phyloP scores from a whole-genome alignment of 1,284 basidiomycete species.

The Coniferiporia sulphurascens region DNA sequence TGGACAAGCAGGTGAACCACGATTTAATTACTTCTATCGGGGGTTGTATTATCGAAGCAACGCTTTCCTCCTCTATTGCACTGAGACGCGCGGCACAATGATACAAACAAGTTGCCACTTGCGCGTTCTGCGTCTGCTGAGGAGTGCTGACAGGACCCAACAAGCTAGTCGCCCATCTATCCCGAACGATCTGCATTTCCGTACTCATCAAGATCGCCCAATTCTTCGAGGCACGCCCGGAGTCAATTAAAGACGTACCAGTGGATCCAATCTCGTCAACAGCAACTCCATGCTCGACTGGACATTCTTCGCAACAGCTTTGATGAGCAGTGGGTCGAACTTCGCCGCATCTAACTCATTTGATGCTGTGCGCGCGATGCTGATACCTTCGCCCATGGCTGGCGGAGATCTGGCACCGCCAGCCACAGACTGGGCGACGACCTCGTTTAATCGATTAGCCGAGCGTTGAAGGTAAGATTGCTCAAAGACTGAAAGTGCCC shows the following conservation, averaged over 20 bases:
- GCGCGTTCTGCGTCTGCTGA: constrained; percentile 73
- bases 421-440: constrained; percentile 67
- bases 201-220: background rate
- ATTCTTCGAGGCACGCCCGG: background rate
- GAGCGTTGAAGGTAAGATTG: constrained; percentile 81
- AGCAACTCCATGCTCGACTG: constrained; percentile 64
- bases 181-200: constrained; percentile 55
- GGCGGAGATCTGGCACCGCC: constrained; percentile 67
- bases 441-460: constrained; percentile 75
- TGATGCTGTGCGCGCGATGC: constrained; percentile 68
- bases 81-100: constrained; percentile 70
- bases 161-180: constrained; percentile 73
- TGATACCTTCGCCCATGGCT: constrained; percentile 69
- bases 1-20: background rate
- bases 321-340: constrained; percentile 86
- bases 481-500: constrained; percentile 80
- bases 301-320: constrained; percentile 71
- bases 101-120: constrained; percentile 74
- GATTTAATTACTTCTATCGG: constrained; percentile 49
- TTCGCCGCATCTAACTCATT: constrained; percentile 92
- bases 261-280: constrained; percentile 52
- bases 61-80: constrained; percentile 56
- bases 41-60: constrained; percentile 56
- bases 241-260: constrained; percentile 44
- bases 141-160: constrained; percentile 74